Evolutionary conservation across 1,284 basidiomycete species (phyloP).

Genomic region (Vanrija sp.): DNA sequence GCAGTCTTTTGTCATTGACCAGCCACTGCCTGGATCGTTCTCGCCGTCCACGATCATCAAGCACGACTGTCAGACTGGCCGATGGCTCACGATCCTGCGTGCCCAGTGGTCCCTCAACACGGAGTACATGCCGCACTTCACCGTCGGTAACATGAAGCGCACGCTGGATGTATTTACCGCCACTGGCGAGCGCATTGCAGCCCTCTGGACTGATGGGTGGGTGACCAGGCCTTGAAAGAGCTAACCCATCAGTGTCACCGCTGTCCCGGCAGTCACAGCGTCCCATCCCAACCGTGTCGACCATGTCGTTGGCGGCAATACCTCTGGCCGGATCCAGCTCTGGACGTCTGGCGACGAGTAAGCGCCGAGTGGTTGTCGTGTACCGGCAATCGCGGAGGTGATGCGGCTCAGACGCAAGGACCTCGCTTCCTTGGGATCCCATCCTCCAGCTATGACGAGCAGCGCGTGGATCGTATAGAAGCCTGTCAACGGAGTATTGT

Average conservation of each 20-base stretch:
- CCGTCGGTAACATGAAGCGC: constrained; percentile 52
- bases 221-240: constrained; percentile 4
- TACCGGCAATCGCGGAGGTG: no score
- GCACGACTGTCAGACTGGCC: constrained; percentile 53
- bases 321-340: constrained; percentile 44
- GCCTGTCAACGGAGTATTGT: no score
- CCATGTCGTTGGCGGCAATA: constrained; percentile 48
- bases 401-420: no score
- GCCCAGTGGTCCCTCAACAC: constrained; percentile 51
- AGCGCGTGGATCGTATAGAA: no score
- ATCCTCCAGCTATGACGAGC: no score
- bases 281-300: constrained; percentile 46
- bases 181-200: constrained; percentile 41
- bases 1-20: constrained; percentile 25
- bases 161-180: constrained; percentile 46
- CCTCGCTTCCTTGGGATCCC: no score
- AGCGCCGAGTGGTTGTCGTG: not conserved
- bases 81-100: constrained; percentile 52
- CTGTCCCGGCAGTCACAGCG: constrained; percentile 51
- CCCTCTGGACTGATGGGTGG: constrained; percentile 38
- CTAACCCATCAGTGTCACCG: constrained; percentile 38
- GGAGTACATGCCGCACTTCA: constrained; percentile 49
- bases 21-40: constrained; percentile 34
- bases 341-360: constrained; percentile 22
- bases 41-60: constrained; percentile 29